Percentiles rank a stretch among this genome's conserved stretches.
phyloP scores from a whole-genome alignment of 2,329 filamentous ascomycete genomes.

The Fusarium oxysporum region DNA sequence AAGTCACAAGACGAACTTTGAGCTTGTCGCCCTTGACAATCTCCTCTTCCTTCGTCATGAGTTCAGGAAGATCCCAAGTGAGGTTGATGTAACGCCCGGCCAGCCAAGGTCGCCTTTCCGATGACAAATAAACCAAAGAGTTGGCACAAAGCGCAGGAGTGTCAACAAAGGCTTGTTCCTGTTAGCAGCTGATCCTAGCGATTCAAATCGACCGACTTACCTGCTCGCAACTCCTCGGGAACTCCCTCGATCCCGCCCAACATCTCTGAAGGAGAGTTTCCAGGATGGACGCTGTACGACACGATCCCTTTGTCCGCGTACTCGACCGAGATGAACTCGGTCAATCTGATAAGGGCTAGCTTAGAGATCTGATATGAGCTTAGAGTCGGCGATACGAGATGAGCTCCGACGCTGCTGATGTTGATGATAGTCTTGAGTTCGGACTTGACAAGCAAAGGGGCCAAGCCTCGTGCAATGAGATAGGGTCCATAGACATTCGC shows the following conservation, averaged over 20 bases:
- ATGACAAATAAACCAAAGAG: slow-evolving; percentile 26
- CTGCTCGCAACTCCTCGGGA: neutral
- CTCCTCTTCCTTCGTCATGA: slow-evolving; percentile 18
- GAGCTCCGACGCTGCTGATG: slow-evolving; percentile 15
- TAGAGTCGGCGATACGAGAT: slow-evolving; percentile 14
- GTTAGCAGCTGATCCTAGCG: neutral
- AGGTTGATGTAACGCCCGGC: slow-evolving; percentile 30
- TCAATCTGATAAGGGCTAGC: slow-evolving; percentile 26
- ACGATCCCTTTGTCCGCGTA: slow-evolving; percentile 3
- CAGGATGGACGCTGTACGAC: slow-evolving; percentile 20
- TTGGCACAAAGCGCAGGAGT: slow-evolving; percentile 23
- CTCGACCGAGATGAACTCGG: slow-evolving; percentile 25
- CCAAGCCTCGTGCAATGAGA: slow-evolving; percentile 2
- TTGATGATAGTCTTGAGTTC: slow-evolving; percentile 10
- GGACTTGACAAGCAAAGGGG: neutral
- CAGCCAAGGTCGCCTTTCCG: slow-evolving; percentile 10
- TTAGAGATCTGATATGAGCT: slow-evolving; percentile 33
- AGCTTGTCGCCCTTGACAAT: slow-evolving; percentile 12
- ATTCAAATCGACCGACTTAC: rapidly evolving
- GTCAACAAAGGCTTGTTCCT: slow-evolving; percentile 16
- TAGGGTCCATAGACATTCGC: slow-evolving; percentile 16
- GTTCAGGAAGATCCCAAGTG: slow-evolving; percentile 32
- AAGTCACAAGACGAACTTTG: slow-evolving; percentile 7
- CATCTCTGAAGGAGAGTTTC: slow-evolving; percentile 25
- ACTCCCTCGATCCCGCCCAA: slow-evolving; percentile 8